Base-by-base conservation (phyloP, 352 stramenopile species). In the Globisporangium cystogenes region DNA sequence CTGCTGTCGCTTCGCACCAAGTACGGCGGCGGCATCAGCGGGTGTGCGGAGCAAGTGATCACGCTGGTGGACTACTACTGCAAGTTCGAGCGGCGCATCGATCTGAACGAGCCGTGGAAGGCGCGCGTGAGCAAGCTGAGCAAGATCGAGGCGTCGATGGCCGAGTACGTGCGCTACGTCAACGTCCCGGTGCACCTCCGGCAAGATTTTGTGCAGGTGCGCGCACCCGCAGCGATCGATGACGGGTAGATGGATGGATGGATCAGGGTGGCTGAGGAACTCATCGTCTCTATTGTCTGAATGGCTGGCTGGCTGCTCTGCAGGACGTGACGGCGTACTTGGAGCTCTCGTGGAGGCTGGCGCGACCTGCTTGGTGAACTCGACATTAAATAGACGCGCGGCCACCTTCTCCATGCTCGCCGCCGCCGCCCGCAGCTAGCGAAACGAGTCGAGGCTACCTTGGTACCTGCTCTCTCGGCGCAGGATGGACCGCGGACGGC, bases 21-120 rank as follows among this genome's bases (percentile, higher is more conserved):
- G 27, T 94, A 94, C 53, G 77, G 76, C 15, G 18, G 41, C 8
- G 76, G 82, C 7, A 66, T 87, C 39, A 63, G 60, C 27, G 72
- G 67, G 12, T 94, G 84, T 49, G 67, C 71, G 0, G 84, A 90
- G 49, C 84, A 94, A 51, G 79, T 86, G 27, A 78, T 94, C 47
- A 82, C 74, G 21, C 67, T 94, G 40, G 70, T 94, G 14, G 82
- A 91, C 54, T 94, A 94, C 43, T 94, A 94, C 48, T 73, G 80
- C 27, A 64, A 80, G 21, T 94, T 92, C 43, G 73, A 82, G 51
- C 74, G 84, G 0, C 84, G 84, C 35, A 91, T 77, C 3, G 67
- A 88, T 39, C 43, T 91, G 36, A 68, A 60, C 43, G 79, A 92
- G n/a, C 64, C 64, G 20, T 94, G 84, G 84, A 86, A 86, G 58